Evolutionary conservation across 2,329 filamentous ascomycete genomes (phyloP).

Genomic region (Sporothrix humicola): DNA sequence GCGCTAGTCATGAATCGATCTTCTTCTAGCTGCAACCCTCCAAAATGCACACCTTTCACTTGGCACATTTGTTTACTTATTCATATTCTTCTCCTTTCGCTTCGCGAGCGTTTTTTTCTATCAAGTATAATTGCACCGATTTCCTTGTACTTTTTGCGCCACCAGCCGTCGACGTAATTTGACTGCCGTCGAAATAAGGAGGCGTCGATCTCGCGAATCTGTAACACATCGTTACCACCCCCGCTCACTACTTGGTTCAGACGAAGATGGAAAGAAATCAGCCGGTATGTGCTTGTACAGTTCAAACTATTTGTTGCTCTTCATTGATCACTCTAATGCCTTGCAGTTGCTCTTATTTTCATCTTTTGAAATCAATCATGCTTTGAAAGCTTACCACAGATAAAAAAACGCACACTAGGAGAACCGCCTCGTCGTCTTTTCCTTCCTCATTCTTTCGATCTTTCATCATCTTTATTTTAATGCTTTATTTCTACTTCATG

Average conservation of each 20-base stretch:
- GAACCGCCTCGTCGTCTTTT: neutral
- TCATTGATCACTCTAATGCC: neutral
- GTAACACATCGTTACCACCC: conserved; percentile 15
- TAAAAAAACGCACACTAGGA: neutral
- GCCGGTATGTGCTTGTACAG: neutral
- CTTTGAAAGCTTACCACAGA: neutral
- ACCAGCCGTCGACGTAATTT: neutral
- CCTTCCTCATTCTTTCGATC: neutral
- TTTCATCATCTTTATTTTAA: neutral
- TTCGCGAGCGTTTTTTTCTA: too few species aligned
- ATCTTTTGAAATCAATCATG: neutral
- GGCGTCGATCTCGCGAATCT: conserved; percentile 31
- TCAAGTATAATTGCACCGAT: neutral
- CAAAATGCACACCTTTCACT: neutral
- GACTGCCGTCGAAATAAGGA: neutral
- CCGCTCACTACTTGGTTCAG: neutral
- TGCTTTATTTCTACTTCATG: neutral
- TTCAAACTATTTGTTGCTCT: too few species aligned
- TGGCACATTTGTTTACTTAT: neutral
- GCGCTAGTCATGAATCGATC: conserved; percentile 1
- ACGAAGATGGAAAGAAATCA: neutral
- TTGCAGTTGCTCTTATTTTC: neutral
- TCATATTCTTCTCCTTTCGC: neutral
- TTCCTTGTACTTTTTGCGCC: neutral
- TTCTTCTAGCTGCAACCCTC: neutral